Evolutionary conservation across 768 basidiomycete species (phyloP).

Genomic region (Imleria badia): DNA sequence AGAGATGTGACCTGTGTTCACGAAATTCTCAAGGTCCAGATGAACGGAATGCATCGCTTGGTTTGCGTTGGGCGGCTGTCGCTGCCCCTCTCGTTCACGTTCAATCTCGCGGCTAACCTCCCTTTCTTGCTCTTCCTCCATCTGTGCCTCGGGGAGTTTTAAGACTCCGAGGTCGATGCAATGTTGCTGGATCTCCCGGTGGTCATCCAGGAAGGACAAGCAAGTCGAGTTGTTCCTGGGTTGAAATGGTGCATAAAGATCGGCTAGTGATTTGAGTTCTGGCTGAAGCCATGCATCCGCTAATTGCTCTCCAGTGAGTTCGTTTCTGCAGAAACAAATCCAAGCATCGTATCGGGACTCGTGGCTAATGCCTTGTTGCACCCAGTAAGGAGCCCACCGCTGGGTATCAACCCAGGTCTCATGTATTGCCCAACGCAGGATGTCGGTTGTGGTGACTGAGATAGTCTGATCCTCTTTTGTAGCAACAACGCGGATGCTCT

Average conservation of each 20-base stretch:
- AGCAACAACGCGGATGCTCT: conserved; percentile 25
- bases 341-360: neutral
- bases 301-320: neutral
- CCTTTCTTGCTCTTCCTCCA: conserved; percentile 45
- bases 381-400: neutral
- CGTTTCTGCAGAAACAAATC: neutral
- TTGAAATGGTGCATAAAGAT: neutral
- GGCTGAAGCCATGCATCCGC: neutral
- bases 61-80: neutral
- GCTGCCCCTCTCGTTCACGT: neutral
- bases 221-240: too few species aligned
- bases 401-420: conserved; percentile 16
- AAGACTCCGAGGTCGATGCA: neutral
- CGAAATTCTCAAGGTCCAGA: neutral
- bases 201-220: neutral
- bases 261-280: neutral
- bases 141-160: neutral
- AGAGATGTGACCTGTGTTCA: too few species aligned
- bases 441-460: neutral
- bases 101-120: conserved; percentile 44
- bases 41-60: neutral
- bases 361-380: neutral
- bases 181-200: neutral
- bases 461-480: neutral
- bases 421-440: conserved; percentile 14